Base-by-base conservation (phyloP, 352 stramenopile species). In the Pilasporangium apinafurcum region DNA sequence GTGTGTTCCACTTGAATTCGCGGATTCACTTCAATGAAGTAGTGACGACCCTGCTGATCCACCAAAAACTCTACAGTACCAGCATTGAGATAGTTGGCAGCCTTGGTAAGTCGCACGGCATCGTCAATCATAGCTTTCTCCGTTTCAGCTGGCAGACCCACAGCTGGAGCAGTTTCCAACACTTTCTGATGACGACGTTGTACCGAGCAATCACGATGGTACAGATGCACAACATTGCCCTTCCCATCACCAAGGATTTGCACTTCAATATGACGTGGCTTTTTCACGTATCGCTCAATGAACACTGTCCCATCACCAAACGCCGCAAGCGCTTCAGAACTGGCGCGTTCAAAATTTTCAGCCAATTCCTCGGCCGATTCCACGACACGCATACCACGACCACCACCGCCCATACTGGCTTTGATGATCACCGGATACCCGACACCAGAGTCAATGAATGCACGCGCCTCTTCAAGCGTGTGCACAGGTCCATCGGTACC, bases 1-100 rank as follows among this genome's bases (percentile, higher is more conserved):
- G 85, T 93, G 65, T 96, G 85, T 59, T 96, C 86, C 4, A 97
- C 94, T 66, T 99, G 96, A 37, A 99, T 87, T 42, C 96, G 90
- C 13, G 96, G 95, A 68, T 99, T 99, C 50, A 99, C 94, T 79
- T 99, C 96, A 48, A 98, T 98, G 60, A 99, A 99, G 75, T 97
- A 97, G 71, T 96, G 83, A 28, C 76, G 70, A 16, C 72, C 59
- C 57, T 84, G 33, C 58, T 98, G 82, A 64, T 98, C 95, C 40
- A 99, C 80, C 2, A 99, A 73, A 58, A 99, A 99, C 75, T 99
- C 96, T 20, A 99, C 95, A 8, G 96, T 99, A 45, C 96, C 96
- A 10, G 96, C 95, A 66, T 97, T 98, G 22, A 93, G 63, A 67
- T 99, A 99, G 37, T 96, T 94, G 26, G 89, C 89, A 13, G 84